These are phyloP conservation scores for Garcia nutans DNA, from an alignment of 345 rosid species.

Conservation along the genomic window DNA sequence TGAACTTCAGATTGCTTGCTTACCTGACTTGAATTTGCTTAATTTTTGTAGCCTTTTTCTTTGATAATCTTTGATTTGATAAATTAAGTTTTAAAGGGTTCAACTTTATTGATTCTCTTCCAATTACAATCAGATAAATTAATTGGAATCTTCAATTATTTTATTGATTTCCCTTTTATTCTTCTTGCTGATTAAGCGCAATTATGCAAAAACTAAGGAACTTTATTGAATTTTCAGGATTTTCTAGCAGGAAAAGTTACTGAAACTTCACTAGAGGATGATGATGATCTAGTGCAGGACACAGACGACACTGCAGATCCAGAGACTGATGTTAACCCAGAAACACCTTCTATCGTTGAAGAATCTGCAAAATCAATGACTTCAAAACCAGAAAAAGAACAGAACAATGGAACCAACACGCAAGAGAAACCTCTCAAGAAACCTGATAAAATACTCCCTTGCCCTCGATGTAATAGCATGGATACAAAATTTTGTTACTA, in stretches of 20 bases:
- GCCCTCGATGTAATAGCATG: constrained; percentile 35
- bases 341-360: constrained; percentile 47
- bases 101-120: neutral
- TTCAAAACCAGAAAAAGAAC: constrained; percentile 42
- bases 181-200: neutral
- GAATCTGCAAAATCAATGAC: constrained; percentile 41
- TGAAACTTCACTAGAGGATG: constrained; percentile 22
- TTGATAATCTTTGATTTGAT: neutral
- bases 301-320: constrained; percentile 22
- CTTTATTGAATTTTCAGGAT: constrained; percentile 37
- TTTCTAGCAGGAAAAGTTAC: constrained; percentile 20
- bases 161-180: constrained; percentile 2
- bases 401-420: constrained; percentile 34
- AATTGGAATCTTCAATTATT: constrained; percentile 5
- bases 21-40: neutral
- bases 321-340: constrained; percentile 37
- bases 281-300: constrained; percentile 14
- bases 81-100: neutral
- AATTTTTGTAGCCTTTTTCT: neutral
- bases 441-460: constrained; percentile 34
- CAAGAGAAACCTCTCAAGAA: constrained; percentile 48
- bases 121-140: neutral
- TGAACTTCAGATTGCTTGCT: neutral
- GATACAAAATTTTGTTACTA: constrained; percentile 34
- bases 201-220: constrained; percentile 12